Base-by-base conservation (phyloP, 345 rosid genomes). In the Carallia brachiata region DNA sequence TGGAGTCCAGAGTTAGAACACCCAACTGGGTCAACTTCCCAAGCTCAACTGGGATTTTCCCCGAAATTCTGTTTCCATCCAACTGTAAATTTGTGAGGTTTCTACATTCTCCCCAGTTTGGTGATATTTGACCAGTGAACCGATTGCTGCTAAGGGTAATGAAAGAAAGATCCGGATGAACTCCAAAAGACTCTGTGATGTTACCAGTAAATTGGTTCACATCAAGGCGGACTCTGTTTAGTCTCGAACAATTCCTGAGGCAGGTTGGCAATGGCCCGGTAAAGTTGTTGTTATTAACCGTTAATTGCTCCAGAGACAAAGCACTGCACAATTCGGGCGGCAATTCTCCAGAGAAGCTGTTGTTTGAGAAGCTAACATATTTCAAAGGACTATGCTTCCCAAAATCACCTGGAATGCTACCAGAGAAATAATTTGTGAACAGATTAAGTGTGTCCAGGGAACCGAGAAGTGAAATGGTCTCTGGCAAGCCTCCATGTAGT, bases 261-360 rank as follows among this genome's bases (percentile, higher is more conserved):
- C 96, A 87, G 37, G 74, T 60, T 2, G 91, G 95, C 56, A 89
- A 27, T 6, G 84, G 39, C 57, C 95, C 95, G 0, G 86, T 83
- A 59, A 89, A 83, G n/a, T 70, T 83, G 79, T 89, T 87, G 2
- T 30, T 70, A 58, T 83, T 76, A 28, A 87, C 89, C 0, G 75
- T 73, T 13, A 89, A 44, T 6, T 71, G 28, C 39, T 75, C 10
- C 12, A 87, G 85, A 48, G 36, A 52, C 7, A 75, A 31, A 27
- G 87, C 80, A 9, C 86, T 79, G 71, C 95, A 89, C 36, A 87
- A 28, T 13, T 84, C 86, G 4, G 82, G 80, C 0, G 92, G 90
- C 75, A 87, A 68, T 68, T 86, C 89, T 48, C 90, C 90, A 0
- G 74, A 27, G 81, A 89, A 89, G 70, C 77, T 84, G 79, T 89